Evolutionary conservation across 208 protist species (phyloP), one percentile per base, ranked within the genome.

Genomic region (Novymonas esmeraldas): DNA sequence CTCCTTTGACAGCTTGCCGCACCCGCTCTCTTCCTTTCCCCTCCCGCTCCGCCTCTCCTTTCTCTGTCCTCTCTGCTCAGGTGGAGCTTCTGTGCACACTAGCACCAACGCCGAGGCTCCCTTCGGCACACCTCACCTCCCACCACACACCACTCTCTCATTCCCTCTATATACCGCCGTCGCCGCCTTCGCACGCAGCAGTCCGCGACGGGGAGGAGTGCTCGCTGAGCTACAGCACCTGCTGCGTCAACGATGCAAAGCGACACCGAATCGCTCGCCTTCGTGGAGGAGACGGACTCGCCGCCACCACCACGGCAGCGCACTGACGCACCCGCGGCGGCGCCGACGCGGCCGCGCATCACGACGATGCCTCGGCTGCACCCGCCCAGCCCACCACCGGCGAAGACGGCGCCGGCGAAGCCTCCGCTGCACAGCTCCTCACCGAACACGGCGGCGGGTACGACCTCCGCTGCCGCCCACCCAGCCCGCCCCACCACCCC

Each of bases 181-280:
- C n/a, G n/a, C n/a, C n/a, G n/a, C n/a, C n/a, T n/a, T n/a, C n/a
- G n/a, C n/a, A n/a, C n/a, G n/a, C n/a, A n/a, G n/a, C n/a, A n/a
- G n/a, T n/a, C n/a, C n/a, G n/a, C n/a, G n/a, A n/a, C n/a, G n/a
- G n/a, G n/a, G n/a, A n/a, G n/a, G n/a, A n/a, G n/a, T n/a, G n/a
- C n/a, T n/a, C n/a, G n/a, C n/a, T n/a, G n/a, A n/a, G n/a, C n/a
- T n/a, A n/a, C n/a, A n/a, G n/a, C n/a, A n/a, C n/a, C n/a, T n/a
- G n/a, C n/a, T n/a, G n/a, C n/a, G 20, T 24, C 45, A 50, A 31
- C 6, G 5, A 74, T 71, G 64, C 76, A 75, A 54, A 86, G 77
- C 55, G 84, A 87, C 52, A 73, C 34, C 28, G 79, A 87, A 51
- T 90, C 84, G 5, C 39, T 90, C 49, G 54, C 68, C 13, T 90